Conservation (phyloP, 805 yeast species). For the Wickerhamiella azyma region DNA sequence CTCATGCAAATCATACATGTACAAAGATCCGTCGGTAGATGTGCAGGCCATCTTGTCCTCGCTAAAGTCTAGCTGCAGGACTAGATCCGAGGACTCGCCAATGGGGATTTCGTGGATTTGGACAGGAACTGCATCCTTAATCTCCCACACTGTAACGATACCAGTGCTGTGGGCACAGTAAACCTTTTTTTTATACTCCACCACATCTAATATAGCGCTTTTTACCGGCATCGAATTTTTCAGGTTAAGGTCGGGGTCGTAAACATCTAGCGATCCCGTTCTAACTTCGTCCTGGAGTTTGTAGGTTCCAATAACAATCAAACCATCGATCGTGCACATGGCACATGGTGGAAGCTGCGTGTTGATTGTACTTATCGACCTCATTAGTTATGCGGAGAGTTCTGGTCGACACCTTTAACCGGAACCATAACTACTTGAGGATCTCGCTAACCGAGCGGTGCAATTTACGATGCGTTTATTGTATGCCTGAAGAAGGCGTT, state of each 20-base stretch:
- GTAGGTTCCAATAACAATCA: conserved; percentile 67
- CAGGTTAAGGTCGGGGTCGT: conserved; percentile 17
- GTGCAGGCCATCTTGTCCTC: conserved; percentile 37
- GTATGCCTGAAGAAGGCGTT: conserved; percentile 47
- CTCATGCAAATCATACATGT: conserved; percentile 25
- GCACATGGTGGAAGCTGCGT: conserved; percentile 75
- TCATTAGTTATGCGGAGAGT: conserved; percentile 2
- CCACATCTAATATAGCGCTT: conserved; percentile 59
- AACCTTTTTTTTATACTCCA: conserved; percentile 32
- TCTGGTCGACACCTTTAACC: conserved; percentile 31
- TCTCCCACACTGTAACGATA: conserved; percentile 48
- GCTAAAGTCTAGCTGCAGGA: conserved; percentile 34
- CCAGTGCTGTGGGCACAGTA: conserved; percentile 71
- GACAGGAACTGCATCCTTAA: conserved; percentile 15
- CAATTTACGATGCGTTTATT: conserved; percentile 33
- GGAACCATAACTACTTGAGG: conserved; percentile 37
- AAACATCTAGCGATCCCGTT: conserved; percentile 47
- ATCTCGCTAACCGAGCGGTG: conserved; percentile 41
- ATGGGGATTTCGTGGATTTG: conserved; percentile 30
- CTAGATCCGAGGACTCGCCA: conserved; percentile 35
- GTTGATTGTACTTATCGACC: neutral
- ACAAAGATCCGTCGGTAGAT: conserved; percentile 52
- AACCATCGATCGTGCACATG: conserved; percentile 41
- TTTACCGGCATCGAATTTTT: conserved; percentile 16
- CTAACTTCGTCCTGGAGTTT: conserved; percentile 54